Base-by-base conservation (phyloP, 1,284 basidiomycete genomes). In the Austroboletus niveus region DNA sequence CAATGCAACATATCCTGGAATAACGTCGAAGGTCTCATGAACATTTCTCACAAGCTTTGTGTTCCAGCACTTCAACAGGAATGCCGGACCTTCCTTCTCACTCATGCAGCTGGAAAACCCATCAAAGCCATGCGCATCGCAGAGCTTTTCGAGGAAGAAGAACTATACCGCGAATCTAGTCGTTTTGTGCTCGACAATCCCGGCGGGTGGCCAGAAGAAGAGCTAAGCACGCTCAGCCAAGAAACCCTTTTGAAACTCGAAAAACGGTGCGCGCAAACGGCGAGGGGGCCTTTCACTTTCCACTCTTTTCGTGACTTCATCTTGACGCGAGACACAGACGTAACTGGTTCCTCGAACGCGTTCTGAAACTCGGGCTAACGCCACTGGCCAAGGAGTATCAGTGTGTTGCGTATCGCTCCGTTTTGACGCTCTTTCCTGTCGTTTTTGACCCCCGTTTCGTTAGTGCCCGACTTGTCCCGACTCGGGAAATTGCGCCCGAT, bases 1-100 rank as follows among this genome's bases (percentile, higher is more conserved):
- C 87, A 92, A 60, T 94, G 92, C 71, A 91, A 89, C 9, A 92
- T 94, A 50, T 88, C 89, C 2, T 96, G 93, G 93, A 91, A 92
- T 59, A 95, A 95, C 65, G 93, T 92, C 30, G 92, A 91, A 61
- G 85, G 86, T 38, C 77, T 93, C 31, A 89, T 92, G 84, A 90
- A 91, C 64, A 89, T 93, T 39, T 82, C 88, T 2, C 83, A 89
- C 67, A 93, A 93, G 64, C 84, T 94, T 51, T 88, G 89, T 60
- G 88, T 94, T 8, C 85, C 89, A 0, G 75, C 87, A 1, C 76
- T 97, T 32, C 86, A 92, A 62, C 79, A 79, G 39, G 84, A 92
- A 61, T 94, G 92, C 65, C 78, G 91, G 34, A 83, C 81, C 8
- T 97, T 96, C 70, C 80, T 97, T 36, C 79, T 95, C 49, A 91